Conservation (phyloP, 176 grass and related monocot genomes). For the Oropetium thomaeum region DNA sequence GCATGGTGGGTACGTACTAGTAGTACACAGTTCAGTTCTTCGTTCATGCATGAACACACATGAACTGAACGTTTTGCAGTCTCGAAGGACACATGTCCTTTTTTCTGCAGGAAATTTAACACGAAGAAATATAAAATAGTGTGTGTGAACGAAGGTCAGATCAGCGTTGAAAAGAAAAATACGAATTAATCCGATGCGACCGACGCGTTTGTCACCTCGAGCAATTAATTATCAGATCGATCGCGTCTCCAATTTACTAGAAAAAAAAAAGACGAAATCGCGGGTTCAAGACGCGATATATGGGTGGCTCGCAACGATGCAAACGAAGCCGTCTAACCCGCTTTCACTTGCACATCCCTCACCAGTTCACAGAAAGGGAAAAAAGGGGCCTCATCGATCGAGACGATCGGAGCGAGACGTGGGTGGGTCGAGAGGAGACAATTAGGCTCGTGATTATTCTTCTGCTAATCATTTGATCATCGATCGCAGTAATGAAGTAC, state of each 20-base stretch:
- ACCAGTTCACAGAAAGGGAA: conserved; percentile 11
- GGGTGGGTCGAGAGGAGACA: no score
- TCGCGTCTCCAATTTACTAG: no score
- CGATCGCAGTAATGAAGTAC: background rate
- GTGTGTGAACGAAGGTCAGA: background rate
- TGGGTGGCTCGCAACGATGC: background rate
- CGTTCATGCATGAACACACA: background rate
- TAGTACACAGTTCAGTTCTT: background rate
- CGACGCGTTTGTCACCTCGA: background rate
- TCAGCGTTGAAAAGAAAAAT: background rate
- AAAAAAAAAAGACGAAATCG: no score
- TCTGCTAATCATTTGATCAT: background rate
- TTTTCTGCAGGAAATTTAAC: background rate
- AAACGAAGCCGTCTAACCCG: background rate
- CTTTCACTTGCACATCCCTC: background rate
- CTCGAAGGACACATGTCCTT: background rate
- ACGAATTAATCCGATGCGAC: background rate
- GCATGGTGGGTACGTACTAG: no score
- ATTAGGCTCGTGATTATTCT: conserved; percentile 6
- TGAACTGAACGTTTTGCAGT: background rate
- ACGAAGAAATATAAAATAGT: background rate
- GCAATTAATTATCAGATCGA: background rate
- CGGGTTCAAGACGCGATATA: background rate
- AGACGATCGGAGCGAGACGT: background rate
- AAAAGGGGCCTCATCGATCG: background rate